phyloP scores from a whole-genome alignment of 768 basidiomycete genomes.

The Naematelia aurantialba region DNA sequence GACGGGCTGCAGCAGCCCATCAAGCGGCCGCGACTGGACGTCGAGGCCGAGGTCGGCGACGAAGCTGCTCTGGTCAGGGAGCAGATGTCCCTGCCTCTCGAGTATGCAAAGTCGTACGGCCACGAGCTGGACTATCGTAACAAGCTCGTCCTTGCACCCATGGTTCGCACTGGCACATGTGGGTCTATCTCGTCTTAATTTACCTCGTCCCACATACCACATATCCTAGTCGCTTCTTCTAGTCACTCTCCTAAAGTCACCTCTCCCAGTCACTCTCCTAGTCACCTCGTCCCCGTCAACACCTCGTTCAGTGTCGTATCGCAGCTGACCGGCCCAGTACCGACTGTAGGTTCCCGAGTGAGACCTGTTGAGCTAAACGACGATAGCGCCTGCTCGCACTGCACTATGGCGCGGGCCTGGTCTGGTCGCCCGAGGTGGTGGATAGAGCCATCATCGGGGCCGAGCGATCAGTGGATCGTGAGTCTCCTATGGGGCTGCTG shows the following conservation, averaged over 20 bases:
- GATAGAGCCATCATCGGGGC: constrained; percentile 92
- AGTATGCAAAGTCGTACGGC: constrained; percentile 29
- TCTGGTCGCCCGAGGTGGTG: constrained; percentile 95
- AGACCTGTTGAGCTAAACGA: neutral
- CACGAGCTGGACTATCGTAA: constrained; percentile 64
- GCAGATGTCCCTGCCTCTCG: constrained; percentile 38
- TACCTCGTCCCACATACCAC: too few relatives aligned
- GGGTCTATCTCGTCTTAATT: constrained; percentile 29
- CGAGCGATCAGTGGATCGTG: constrained; percentile 79
- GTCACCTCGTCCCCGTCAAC: neutral
- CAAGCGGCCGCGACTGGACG: neutral
- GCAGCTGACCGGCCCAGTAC: constrained; percentile 58
- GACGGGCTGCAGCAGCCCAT: neutral
- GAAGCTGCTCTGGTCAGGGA: constrained; percentile 26
- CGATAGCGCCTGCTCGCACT: constrained; percentile 67
- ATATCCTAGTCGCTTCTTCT: too few relatives aligned
- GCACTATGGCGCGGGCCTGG: constrained; percentile 86
- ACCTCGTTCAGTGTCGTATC: neutral
- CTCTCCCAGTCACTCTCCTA: neutral
- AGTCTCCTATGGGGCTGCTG: constrained; percentile 43
- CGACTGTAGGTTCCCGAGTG: constrained; percentile 53
- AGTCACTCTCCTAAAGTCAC: too few relatives aligned
- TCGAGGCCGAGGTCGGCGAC: neutral
- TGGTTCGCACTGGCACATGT: constrained; percentile 86
- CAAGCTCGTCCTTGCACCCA: constrained; percentile 92